phyloP scores from a whole-genome alignment of 192 early-diverging fungal species.

The Thoreauomyces humboldtii region DNA sequence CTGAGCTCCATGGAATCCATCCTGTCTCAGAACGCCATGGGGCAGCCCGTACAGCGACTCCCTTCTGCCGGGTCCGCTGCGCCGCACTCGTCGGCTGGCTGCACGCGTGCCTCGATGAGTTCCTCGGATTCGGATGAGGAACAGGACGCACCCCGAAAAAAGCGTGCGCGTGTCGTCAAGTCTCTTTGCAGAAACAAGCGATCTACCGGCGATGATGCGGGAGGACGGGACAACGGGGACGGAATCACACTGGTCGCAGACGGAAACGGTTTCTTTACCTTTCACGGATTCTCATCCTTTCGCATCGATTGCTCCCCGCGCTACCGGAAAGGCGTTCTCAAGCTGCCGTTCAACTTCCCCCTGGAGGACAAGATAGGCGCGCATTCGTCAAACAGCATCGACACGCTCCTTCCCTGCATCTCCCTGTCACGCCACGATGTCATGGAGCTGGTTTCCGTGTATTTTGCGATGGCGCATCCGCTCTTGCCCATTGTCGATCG shows the following conservation, averaged over 20 bases:
- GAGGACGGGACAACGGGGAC: not conserved
- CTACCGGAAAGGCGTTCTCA: constrained; percentile 3
- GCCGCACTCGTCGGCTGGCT: not conserved
- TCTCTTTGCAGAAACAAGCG: no score
- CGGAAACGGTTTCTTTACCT: not conserved
- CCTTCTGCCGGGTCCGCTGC: not conserved
- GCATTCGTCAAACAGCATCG: not conserved
- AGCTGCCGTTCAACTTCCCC: constrained; percentile 16
- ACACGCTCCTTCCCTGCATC: not conserved
- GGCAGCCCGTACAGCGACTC: no score
- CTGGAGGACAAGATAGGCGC: not conserved
- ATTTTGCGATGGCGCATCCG: constrained; percentile 14
- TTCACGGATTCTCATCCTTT: not conserved
- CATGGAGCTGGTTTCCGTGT: not conserved
- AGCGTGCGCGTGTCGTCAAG: no score
- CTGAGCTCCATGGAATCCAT: not conserved
- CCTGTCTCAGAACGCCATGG: not conserved
- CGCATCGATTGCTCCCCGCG: not conserved
- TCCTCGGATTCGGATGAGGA: no score
- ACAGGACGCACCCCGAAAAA: no score
- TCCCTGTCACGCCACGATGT: constrained; percentile 11
- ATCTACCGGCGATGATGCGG: no score
- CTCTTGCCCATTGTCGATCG: constrained; percentile 20
- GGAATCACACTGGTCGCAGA: not conserved
- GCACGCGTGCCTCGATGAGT: no score